phyloP scores from a whole-genome alignment of 1,284 basidiomycete species.

The Lignosus rhinocerotis region DNA sequence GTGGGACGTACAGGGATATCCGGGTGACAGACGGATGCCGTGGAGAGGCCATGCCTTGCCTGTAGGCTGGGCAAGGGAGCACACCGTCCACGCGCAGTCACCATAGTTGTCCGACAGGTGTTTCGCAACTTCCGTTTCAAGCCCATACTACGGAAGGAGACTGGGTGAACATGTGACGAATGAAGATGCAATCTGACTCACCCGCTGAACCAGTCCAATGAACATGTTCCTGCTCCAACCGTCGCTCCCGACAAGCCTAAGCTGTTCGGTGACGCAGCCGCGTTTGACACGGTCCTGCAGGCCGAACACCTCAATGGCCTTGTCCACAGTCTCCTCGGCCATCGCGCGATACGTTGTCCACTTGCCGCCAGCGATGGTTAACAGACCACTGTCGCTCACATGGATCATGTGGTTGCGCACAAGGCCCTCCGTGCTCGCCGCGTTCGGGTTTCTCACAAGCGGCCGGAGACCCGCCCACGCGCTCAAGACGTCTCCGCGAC shows the following conservation, averaged over 20 bases:
- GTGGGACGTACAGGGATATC: conserved; percentile 73
- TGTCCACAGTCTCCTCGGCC: conserved; percentile 95
- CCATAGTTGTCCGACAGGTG: conserved; percentile 95
- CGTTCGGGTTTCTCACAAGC: conserved; percentile 83
- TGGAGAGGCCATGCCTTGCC: conserved; percentile 85
- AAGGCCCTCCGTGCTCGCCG: conserved; percentile 81
- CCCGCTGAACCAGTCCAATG: conserved; percentile 91
- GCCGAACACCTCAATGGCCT: conserved; percentile 79
- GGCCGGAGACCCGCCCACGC: conserved; percentile 95
- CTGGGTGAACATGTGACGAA: conserved; percentile 1
- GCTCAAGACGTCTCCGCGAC: conserved; percentile 94
- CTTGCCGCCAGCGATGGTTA: conserved; percentile 97
- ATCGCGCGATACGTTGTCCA: conserved; percentile 99
- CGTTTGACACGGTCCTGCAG: conserved; percentile 57
- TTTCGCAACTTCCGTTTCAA: conserved; percentile 91
- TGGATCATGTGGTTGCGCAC: conserved; percentile 96
- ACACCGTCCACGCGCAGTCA: conserved; percentile 95
- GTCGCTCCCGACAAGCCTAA: conserved; percentile 91
- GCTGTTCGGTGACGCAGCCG: conserved; percentile 78
- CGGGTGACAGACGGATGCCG: conserved; percentile 73
- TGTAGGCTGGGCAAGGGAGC: conserved; percentile 78
- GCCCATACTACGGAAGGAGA: conserved; percentile 60
- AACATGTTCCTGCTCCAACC: conserved; percentile 97
- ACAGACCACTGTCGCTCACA: conserved; percentile 76
- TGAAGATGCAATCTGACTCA: conserved; percentile 34